Base-by-base conservation (phyloP, 2,329 filamentous ascomycete genomes). In the Fusarium pseudonygamai region DNA sequence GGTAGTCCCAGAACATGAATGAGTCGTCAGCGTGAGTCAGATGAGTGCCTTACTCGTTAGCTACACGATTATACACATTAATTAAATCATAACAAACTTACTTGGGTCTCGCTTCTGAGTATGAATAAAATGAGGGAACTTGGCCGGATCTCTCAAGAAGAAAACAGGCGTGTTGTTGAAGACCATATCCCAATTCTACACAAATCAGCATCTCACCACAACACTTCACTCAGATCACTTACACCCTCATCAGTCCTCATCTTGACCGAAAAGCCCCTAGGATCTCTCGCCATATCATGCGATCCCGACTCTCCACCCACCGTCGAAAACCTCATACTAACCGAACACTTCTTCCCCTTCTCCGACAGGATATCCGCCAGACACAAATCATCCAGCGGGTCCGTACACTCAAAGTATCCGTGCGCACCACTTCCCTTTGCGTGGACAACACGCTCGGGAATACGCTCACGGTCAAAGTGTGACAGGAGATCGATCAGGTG, bases 221-320 rank as follows among this genome's bases (percentile, higher is more conserved):
- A 1, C 4, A 40, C 7, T 7, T 7, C 14, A 18, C 0, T 15
- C 0, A 2, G 4, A 2, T 3, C 0, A 70, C 67, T 61, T 60
- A 70, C 68, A 6, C 71, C 71, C 12, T 73, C 71, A 3, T 74
- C 89, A 1, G 92, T 93, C 42, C 91, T 87, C 82, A 94, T 92
- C 82, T 94, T 94, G 72, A 93, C 85, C 3, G 91, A 87, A 77
- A 94, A 94, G 0, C 93, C 93, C 77, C 92, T 86, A 15, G 92
- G 92, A 74, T 95, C 92, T 67, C 93, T 89, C 37, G 91, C 92
- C 72, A 89, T 90, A 77, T 94, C 92, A 64, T 92, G 87, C 8
- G 90, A 93, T 12, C 92, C 92, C 65, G 89, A 89, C 81, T 94
- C 92, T 67, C 92, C 92, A 78, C 92, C 92, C 9, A 94, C 92